Evolutionary conservation across 2,329 filamentous ascomycete genomes (phyloP).

Genomic region (Trichoderma afroharzianum): DNA sequence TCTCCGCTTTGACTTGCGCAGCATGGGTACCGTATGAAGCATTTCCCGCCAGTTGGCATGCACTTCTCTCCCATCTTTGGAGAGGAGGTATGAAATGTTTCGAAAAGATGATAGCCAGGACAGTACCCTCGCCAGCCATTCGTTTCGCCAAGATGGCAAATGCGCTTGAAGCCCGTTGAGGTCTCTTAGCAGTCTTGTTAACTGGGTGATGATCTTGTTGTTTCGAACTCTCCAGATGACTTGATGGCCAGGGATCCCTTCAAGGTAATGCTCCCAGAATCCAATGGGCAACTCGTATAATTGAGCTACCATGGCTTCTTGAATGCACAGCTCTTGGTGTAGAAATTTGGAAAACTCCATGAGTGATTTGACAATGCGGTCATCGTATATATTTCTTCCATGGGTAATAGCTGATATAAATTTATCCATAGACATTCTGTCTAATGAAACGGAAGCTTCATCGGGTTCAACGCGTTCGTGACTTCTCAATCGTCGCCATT

Average conservation of each 20-base stretch:
- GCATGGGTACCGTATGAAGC: constrained; percentile 24
- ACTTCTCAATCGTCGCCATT: background rate
- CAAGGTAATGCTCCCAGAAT: constrained; percentile 20
- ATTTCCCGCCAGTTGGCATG: constrained; percentile 23
- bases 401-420: background rate
- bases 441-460: background rate
- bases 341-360: constrained; percentile 19
- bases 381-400: background rate
- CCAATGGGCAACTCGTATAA: constrained; percentile 21
- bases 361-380: constrained; percentile 21
- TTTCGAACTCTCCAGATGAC: constrained; percentile 10
- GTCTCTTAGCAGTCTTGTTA: background rate
- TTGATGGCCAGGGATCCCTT: background rate
- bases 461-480: background rate
- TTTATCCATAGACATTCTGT: background rate
- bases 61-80: background rate
- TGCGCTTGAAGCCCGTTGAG: background rate
- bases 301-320: constrained; percentile 25
- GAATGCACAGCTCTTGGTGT: constrained; percentile 20
- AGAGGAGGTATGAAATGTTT: constrained; percentile 19
- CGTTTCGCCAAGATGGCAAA: background rate
- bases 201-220: background rate
- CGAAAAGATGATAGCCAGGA: constrained; percentile 11
- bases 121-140: constrained; percentile 22
- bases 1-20: constrained; percentile 23